phyloP scores from a whole-genome alignment of 202 grass and related monocot species.

The Sporobolus alterniflorus region DNA sequence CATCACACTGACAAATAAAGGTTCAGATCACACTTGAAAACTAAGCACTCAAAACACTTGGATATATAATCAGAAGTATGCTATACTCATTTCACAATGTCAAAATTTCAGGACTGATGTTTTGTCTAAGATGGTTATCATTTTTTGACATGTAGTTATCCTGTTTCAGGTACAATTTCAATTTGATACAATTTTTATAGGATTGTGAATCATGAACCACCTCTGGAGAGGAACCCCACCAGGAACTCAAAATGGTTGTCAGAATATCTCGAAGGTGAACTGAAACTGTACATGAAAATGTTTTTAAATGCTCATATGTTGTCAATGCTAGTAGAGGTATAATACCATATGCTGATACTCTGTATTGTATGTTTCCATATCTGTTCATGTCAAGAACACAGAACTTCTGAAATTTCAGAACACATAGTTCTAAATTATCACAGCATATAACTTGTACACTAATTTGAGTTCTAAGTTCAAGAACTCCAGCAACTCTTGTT shows the following conservation, averaged over 20 bases:
- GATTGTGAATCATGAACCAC: slow-evolving; percentile 54
- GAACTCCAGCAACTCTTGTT: no score
- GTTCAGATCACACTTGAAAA: background rate
- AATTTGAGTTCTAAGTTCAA: no score
- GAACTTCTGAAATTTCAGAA: no score
- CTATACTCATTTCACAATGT: background rate
- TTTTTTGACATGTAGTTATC: background rate
- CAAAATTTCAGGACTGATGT: background rate
- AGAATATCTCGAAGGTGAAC: slow-evolving; percentile 83
- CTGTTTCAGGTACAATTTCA: slow-evolving; percentile 16
- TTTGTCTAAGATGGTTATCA: background rate
- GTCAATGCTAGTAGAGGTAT: no score
- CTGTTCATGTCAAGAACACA: no score
- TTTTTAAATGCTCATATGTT: background rate
- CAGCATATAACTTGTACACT: no score
- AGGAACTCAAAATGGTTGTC: slow-evolving; percentile 87
- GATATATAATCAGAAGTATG: background rate
- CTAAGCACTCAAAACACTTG: background rate
- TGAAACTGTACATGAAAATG: background rate
- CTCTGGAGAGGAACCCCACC: slow-evolving; percentile 49
- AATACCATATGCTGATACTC: no score
- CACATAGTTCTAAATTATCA: no score
- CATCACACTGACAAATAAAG: background rate
- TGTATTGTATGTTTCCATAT: no score
- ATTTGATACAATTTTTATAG: background rate